Conservation (phyloP, 176 grass and related monocot species). For the Oryza longistaminata region DNA sequence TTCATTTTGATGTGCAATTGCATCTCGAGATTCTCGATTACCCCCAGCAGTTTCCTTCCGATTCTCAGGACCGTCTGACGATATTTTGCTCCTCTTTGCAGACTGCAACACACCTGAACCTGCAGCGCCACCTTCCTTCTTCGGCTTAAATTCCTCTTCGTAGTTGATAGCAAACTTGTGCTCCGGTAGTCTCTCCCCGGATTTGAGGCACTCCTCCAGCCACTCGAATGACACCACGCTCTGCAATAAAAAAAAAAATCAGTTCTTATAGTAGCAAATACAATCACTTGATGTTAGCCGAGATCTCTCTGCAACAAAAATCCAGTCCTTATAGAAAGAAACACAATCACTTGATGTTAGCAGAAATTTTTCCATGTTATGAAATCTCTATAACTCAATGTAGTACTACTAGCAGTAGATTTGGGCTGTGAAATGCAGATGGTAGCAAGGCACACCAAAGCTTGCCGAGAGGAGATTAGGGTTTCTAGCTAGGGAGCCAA, state of each 20-base stretch:
- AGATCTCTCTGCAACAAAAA: conserved; percentile 38
- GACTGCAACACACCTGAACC: conserved; percentile 10
- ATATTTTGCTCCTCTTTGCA: conserved; percentile 50
- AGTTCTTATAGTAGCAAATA: background rate
- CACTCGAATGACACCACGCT: conserved; percentile 60
- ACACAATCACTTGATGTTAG: background rate
- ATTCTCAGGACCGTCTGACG: conserved; percentile 8
- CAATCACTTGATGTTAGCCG: background rate
- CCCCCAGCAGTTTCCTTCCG: background rate
- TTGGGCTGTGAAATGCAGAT: conserved; percentile 8
- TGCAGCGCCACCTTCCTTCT: conserved; percentile 13
- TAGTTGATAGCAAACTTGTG: conserved; percentile 58
- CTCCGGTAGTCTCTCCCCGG: conserved; percentile 60
- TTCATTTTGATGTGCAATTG: conserved; percentile 11
- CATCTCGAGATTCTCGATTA: conserved; percentile 6
- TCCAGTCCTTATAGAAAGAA: background rate
- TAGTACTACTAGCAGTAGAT: background rate
- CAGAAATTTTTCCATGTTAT: background rate
- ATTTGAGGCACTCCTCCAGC: conserved; percentile 76
- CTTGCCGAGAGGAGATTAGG: background rate
- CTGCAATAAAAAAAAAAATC: conserved; percentile 33
- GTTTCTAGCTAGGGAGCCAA: background rate
- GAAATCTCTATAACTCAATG: background rate
- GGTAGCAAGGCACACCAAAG: background rate
- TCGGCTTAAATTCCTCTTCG: conserved; percentile 43